Evolutionary conservation across 306 rosid species (phyloP), one percentile per base, ranked within the genome.

Genomic region (Sechiopsis laciniata): DNA sequence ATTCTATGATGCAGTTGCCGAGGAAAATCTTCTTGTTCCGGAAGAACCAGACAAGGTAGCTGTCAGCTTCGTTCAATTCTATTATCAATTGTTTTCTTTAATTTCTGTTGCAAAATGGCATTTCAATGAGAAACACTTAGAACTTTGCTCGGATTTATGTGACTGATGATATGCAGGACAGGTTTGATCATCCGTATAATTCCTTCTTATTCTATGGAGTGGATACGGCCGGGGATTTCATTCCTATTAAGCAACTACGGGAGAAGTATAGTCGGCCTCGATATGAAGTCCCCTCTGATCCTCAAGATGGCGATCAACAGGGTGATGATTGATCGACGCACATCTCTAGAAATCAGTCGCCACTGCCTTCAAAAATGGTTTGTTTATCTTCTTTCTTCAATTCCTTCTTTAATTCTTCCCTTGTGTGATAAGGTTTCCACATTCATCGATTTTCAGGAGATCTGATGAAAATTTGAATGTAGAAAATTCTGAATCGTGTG

Each of bases 211-310:
- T 90, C 86, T 86, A 90, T 19, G 98, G 98, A 81, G 79, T 83
- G 96, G 97, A 93, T 74, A 72, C 91, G 19, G 96, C 94, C 26
- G 98, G 98, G 22, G 96, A 93, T 80, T 90, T 84, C 87, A 93
- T 93, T 81, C 97, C 97, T 26, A 82, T 93, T 75, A 93, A 81
- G 84, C 96, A 93, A 84, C 84, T 93, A 55, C 86, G 97, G 0
- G 98, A 93, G 82, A 93, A 90, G 82, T 90, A 86, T 82, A 88
- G 85, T 37, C 73, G 78, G 76, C 90, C 97, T 1, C 91, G 91
- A 17, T 87, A 93, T 37, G 98, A 93, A 80, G 73, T 93, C 71
- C 93, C 97, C 26, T 37, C 21, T 56, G 95, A 89, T 74, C 83
- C 87, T 37, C 81, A 79, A 26, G 84, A 84, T 16, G 92, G 84